Percentiles rank a stretch among this genome's conserved stretches.
These are phyloP conservation scores for Russula lepida DNA, from an alignment of 768 basidiomycete genomes.

Conservation along the genomic window DNA sequence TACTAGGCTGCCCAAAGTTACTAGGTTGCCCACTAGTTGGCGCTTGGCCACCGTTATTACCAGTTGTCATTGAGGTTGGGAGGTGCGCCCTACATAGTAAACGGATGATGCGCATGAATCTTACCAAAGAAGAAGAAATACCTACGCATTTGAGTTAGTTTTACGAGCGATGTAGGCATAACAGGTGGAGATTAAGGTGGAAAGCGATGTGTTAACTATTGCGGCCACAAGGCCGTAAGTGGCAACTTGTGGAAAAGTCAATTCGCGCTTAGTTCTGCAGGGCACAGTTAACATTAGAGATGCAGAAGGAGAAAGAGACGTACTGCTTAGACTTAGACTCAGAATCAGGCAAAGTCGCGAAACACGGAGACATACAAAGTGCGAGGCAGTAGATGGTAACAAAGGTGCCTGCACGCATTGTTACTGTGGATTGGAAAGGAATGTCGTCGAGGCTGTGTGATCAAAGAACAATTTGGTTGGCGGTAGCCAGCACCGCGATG, in stretches of 20 bases:
- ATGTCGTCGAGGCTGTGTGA: background rate
- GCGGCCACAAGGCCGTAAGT: background rate
- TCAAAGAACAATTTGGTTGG: background rate
- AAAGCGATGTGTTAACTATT: background rate
- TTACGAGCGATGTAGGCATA: background rate
- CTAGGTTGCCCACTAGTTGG: no score
- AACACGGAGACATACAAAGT: background rate
- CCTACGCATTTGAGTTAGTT: background rate
- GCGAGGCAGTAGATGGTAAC: background rate
- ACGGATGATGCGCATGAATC: background rate
- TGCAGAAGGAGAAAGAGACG: background rate
- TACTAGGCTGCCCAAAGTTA: no score
- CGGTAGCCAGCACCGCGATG: constrained; percentile 8
- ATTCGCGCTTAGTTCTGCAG: background rate
- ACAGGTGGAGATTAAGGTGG: background rate
- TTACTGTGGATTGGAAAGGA: background rate
- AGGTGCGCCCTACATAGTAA: background rate
- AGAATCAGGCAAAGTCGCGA: background rate
- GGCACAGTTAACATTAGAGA: background rate
- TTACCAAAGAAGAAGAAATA: background rate
- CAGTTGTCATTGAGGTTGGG: no score
- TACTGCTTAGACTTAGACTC: background rate
- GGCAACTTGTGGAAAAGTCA: background rate
- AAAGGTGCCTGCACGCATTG: background rate
- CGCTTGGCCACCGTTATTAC: no score